Evolutionary conservation across 345 rosid species (phyloP).

Genomic region (Populus alba): DNA sequence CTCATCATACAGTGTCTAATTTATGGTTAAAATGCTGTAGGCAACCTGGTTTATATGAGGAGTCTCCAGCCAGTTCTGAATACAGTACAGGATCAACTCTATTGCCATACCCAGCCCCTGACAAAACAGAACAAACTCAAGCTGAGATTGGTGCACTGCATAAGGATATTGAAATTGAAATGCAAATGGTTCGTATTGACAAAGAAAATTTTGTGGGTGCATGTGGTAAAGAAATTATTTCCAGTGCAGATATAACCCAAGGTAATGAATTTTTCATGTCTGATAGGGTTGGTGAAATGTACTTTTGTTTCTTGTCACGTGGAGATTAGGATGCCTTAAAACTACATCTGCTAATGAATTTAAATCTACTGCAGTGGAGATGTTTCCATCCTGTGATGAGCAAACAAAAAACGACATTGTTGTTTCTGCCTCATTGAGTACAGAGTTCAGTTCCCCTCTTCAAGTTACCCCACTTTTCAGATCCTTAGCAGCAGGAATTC

Average conservation of each 20-base stretch:
- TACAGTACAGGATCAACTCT: conserved; percentile 81
- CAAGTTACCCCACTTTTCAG: conserved; percentile 93
- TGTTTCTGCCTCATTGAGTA: conserved; percentile 46
- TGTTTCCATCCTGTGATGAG: conserved; percentile 41
- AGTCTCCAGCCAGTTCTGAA: conserved; percentile 82
- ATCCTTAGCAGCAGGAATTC: conserved; percentile 94
- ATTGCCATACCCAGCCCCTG: conserved; percentile 38
- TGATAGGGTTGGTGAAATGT: background rate
- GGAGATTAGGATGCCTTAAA: background rate
- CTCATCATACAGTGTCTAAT: conserved; percentile 21
- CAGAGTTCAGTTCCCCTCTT: conserved; percentile 74
- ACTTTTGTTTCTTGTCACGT: conserved; percentile 2
- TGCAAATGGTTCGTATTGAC: conserved; percentile 24
- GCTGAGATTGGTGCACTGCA: conserved; percentile 38
- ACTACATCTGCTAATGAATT: conserved; percentile 16
- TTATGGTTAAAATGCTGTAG: conserved; percentile 32
- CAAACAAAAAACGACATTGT: conserved; percentile 33
- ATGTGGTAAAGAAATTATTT: conserved; percentile 40
- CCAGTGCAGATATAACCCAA: conserved; percentile 39
- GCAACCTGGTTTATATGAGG: conserved; percentile 78
- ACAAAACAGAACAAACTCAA: conserved; percentile 43
- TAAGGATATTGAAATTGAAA: conserved; percentile 32
- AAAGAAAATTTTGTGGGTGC: conserved; percentile 25
- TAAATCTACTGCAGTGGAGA: conserved; percentile 32
- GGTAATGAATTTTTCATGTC: conserved; percentile 32